phyloP scores from a whole-genome alignment of 331 rosid species.

The Saraca asoca region DNA sequence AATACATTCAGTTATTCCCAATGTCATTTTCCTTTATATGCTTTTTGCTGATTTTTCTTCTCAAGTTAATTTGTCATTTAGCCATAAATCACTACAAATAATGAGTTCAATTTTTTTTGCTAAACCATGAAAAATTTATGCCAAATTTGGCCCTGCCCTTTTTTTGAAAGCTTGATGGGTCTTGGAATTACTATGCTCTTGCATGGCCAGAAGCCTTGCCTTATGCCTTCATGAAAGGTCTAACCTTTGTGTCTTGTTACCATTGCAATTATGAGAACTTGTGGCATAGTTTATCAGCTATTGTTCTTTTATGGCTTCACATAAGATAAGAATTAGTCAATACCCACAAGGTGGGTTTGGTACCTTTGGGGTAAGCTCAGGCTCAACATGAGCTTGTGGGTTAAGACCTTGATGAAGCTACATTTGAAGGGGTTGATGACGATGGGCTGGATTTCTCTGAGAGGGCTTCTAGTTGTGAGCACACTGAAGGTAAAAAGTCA shows the following conservation, averaged over 20 bases:
- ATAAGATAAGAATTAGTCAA: conserved; percentile 39
- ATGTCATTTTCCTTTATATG: no score
- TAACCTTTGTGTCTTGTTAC: conserved; percentile 66
- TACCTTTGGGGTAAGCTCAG: conserved; percentile 72
- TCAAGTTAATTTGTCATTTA: no score
- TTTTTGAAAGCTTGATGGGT: conserved; percentile 51
- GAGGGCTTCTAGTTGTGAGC: conserved; percentile 66
- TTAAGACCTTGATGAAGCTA: conserved; percentile 49
- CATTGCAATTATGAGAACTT: conserved; percentile 62
- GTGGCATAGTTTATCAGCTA: conserved; percentile 65
- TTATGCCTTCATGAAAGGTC: conserved; percentile 48
- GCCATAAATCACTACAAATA: no score
- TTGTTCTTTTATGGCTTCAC: conserved; percentile 71
- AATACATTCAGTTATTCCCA: no score
- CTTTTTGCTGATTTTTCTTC: no score
- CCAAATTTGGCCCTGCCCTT: no score
- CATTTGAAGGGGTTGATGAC: conserved; percentile 42
- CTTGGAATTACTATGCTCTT: conserved; percentile 63
- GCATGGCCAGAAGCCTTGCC: conserved; percentile 69
- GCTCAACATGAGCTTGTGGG: conserved; percentile 51
- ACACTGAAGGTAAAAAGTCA: conserved; percentile 75
- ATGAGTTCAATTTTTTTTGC: no score
- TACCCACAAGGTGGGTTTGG: conserved; percentile 55
- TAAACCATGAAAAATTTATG: no score
- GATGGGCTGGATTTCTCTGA: conserved; percentile 54